Conservation (phyloP, 2,329 filamentous ascomycete species). For the Botrytis hyacinthi region DNA sequence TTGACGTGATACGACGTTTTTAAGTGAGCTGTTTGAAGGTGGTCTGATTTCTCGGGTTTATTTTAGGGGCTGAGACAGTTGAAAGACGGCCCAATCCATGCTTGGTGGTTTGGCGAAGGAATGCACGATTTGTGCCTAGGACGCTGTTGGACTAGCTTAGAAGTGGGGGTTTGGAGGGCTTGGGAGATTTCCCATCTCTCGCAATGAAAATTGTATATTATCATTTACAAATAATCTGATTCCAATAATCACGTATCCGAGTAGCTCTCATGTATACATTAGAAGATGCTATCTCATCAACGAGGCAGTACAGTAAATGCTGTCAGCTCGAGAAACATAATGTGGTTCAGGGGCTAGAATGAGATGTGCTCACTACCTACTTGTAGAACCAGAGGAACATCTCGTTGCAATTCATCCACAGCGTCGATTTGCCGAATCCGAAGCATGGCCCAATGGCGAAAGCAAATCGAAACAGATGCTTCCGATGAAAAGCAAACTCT, state of each 20-base stretch:
- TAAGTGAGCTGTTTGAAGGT: not conserved
- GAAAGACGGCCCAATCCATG: not conserved
- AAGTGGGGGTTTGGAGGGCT: not conserved
- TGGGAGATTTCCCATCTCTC: not conserved
- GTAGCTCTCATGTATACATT: not conserved
- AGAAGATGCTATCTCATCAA: not conserved
- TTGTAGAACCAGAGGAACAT: not conserved
- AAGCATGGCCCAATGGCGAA: not conserved
- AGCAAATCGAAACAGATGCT: no score
- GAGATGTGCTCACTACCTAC: not conserved
- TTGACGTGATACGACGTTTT: not conserved
- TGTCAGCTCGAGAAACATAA: not conserved
- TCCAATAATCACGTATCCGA: not conserved
- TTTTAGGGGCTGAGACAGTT: not conserved
- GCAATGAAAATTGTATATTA: not conserved
- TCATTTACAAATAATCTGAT: not conserved
- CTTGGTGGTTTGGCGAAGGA: not conserved
- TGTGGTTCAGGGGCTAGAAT: not conserved
- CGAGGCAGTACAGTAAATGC: not conserved
- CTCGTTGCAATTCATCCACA: not conserved
- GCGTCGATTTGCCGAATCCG: fast-evolving
- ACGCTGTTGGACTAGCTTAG: not conserved
- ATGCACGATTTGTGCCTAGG: not conserved
- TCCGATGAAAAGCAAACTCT: not conserved
- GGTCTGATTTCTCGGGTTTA: constrained; percentile 4